These are phyloP conservation scores for Auriscalpium orientale DNA, from an alignment of 768 basidiomycete species.

Conservation along the genomic window DNA sequence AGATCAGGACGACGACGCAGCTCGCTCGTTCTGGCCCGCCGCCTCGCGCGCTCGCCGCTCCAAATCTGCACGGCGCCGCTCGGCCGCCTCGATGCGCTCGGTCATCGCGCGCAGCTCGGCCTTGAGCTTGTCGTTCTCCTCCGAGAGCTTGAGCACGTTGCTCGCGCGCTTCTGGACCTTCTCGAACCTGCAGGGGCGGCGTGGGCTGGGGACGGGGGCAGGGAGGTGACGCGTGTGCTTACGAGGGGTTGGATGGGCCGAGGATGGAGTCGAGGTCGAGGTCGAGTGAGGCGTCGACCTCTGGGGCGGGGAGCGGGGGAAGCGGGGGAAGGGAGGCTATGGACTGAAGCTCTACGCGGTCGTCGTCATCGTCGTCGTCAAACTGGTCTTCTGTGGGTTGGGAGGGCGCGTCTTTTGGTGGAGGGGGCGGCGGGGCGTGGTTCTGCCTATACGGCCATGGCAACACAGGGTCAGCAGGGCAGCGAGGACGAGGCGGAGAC, in stretches of 20 bases:
- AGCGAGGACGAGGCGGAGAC: background rate
- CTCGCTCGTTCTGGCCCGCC: background rate
- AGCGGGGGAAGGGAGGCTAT: background rate
- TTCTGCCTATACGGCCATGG: background rate
- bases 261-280: conserved; percentile 11
- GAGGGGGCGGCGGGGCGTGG: background rate
- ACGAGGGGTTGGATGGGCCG: conserved; percentile 1
- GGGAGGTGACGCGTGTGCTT: conserved; percentile 1
- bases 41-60: conserved; percentile 22
- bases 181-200: background rate
- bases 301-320: conserved; percentile 3
- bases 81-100: conserved; percentile 67
- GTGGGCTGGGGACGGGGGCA: background rate
- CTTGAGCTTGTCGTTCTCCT: conserved; percentile 76
- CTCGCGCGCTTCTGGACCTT: conserved; percentile 57
- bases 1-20: background rate
- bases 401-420: conserved; percentile 1
- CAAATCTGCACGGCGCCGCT: conserved; percentile 47
- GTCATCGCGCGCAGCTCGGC: conserved; percentile 70
- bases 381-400: background rate
- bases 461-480: background rate
- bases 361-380: background rate
- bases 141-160: conserved; percentile 66
- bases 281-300: conserved; percentile 4
- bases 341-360: background rate